These are phyloP conservation scores for Aristolochia fimbriata DNA, from an alignment of 164 flowering plant species.

Conservation along the genomic window DNA sequence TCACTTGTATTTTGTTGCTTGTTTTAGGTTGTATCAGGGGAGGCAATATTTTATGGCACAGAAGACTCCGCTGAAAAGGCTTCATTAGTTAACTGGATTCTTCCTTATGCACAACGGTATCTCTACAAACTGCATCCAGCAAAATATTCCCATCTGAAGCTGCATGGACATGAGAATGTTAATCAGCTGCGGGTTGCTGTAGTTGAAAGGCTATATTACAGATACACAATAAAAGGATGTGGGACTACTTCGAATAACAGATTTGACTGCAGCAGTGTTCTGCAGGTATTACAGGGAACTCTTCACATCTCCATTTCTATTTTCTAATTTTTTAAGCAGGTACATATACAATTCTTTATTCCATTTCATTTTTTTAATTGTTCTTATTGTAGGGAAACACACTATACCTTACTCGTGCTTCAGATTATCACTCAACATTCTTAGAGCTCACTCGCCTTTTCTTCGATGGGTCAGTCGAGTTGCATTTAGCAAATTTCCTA, in stretches of 20 bases:
- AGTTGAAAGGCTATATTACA: conserved; percentile 61
- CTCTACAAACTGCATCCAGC: conserved; percentile 42
- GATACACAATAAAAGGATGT: conserved; percentile 44
- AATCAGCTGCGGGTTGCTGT: conserved; percentile 38
- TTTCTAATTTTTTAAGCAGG: background rate
- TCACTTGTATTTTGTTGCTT: background rate
- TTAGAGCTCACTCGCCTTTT: conserved; percentile 77
- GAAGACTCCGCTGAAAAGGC: conserved; percentile 34
- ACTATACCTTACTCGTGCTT: conserved; percentile 44
- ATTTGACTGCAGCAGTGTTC: conserved; percentile 54
- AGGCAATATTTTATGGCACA: conserved; percentile 56
- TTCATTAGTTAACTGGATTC: conserved; percentile 66
- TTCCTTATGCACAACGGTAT: conserved; percentile 94
- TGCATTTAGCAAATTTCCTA: conserved; percentile 90
- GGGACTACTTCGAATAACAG: conserved; percentile 39
- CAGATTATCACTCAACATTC: conserved; percentile 65
- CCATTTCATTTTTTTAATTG: background rate
- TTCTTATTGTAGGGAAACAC: conserved; percentile 41
- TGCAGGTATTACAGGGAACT: conserved; percentile 39
- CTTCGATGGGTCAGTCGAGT: conserved; percentile 44
- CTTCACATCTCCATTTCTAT: background rate
- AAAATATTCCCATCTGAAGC: conserved; percentile 44
- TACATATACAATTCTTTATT: background rate
- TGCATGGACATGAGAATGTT: conserved; percentile 31
- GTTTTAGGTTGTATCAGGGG: conserved; percentile 65